phyloP scores from a whole-genome alignment of 148 eudicot genomes.

The Cornus florida region DNA sequence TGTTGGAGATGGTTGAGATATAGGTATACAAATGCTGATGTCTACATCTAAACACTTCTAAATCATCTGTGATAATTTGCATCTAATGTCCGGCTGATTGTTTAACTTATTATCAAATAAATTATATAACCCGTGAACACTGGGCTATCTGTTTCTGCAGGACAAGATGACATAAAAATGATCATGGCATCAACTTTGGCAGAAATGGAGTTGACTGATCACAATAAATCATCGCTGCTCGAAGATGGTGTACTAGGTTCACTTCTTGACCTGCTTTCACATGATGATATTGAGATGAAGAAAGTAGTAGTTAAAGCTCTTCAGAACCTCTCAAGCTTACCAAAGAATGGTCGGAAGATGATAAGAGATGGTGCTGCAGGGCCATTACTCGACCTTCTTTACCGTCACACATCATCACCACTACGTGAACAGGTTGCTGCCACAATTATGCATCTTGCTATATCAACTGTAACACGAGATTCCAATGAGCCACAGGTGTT shows the following conservation, averaged over 20 bases:
- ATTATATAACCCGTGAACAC: background rate
- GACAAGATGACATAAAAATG: constrained; percentile 34
- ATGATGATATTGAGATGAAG: constrained; percentile 27
- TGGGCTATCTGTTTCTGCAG: constrained; percentile 15
- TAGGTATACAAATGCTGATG: too few species aligned
- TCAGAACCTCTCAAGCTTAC: constrained; percentile 33
- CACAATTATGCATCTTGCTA: constrained; percentile 34
- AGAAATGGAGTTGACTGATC: constrained; percentile 49
- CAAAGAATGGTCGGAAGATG: constrained; percentile 36
- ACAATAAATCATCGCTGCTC: constrained; percentile 33
- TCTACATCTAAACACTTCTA: too few species aligned
- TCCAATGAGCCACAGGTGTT: constrained; percentile 17
- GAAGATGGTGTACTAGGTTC: constrained; percentile 29
- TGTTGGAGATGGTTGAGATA: too few species aligned
- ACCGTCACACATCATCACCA: constrained; percentile 30
- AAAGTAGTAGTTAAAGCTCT: constrained; percentile 32
- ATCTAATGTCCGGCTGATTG: too few species aligned
- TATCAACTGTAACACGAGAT: constrained; percentile 26
- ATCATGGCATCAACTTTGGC: constrained; percentile 39
- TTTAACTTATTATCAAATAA: too few species aligned
- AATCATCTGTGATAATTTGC: too few species aligned
- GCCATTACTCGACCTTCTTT: constrained; percentile 33
- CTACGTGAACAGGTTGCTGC: constrained; percentile 39
- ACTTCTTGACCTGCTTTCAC: constrained; percentile 31
- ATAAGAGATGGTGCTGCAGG: constrained; percentile 31